Base-by-base conservation (phyloP, 2,329 filamentous ascomycete species). In the Gaeumannomyces tritici region DNA sequence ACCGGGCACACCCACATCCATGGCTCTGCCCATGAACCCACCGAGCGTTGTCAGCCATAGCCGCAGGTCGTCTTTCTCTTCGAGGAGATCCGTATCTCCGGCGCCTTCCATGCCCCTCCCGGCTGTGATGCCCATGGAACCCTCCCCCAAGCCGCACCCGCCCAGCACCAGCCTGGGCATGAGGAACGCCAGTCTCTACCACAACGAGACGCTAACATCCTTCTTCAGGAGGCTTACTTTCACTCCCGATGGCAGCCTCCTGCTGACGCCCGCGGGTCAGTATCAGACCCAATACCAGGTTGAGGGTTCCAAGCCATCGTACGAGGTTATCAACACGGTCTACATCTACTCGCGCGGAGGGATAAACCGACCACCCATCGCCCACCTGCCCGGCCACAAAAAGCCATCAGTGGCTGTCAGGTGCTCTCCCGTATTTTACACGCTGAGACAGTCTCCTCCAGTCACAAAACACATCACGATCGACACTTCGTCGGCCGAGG, bases 291-390 rank as follows among this genome's bases (percentile, higher is more conserved):
- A 91, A 60, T 85, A 91, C 67, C 84, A 86, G 59, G 67, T 72
- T 1, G 78, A 87, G 27, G 83, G 84, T 59, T 77, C 80, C 2
- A 96, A 93, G 73, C 82, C 86, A 0, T 83, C 83, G 0, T 93
- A 95, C 68, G 93, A 99, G 67, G 83, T 97, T 61, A 92, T 90
- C 69, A 99, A 99, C 72, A 99, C 95, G 0, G 96, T 99, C 27
- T 99, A 99, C 75, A 95, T 99, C 62, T 99, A 99, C 74, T 97
- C 93, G 0, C 83, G 95, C 69, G 95, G 93, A 33, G 95, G 95
- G 28, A 91, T 99, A 71, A 98, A 97, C 77, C 97, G 96, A 73
- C 92, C 95, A 1, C 95, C 95, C 2, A 89, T 98, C 63, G 92
- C 93, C 8, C 95, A 98, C 75, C 82, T 99, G 8, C 95, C 95